Evolutionary conservation across 225 moss, liverwort and hornwort genomes (phyloP).

Genomic region (Pseudisothecium myosuroides): DNA sequence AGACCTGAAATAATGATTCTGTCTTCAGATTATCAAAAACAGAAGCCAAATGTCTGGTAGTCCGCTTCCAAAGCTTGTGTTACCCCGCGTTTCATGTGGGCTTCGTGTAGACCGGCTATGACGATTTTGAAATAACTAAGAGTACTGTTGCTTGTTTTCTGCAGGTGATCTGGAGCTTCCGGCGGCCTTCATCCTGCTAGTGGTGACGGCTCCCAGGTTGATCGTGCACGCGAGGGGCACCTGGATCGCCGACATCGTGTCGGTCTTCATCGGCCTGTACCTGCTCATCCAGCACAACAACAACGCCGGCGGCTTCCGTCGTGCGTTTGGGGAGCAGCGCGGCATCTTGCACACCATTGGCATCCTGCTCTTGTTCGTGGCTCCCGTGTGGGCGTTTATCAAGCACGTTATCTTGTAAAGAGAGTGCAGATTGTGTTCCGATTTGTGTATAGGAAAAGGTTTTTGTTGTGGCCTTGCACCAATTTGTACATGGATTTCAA

Average conservation of each 20-base stretch:
- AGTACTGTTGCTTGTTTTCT: not conserved
- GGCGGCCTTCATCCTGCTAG: slow-evolving; percentile 27
- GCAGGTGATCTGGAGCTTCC: slow-evolving; percentile 48
- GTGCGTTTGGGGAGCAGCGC: slow-evolving; percentile 26
- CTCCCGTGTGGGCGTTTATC: slow-evolving; percentile 14
- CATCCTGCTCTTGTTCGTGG: slow-evolving; percentile 33
- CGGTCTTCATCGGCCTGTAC: slow-evolving; percentile 11
- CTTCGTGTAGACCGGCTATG: not conserved
- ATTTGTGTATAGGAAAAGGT: not conserved
- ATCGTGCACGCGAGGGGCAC: not conserved
- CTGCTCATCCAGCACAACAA: slow-evolving; percentile 21
- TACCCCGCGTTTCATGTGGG: not conserved
- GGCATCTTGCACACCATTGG: slow-evolving; percentile 29
- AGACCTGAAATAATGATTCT: not conserved
- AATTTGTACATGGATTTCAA: slow-evolving; percentile 1
- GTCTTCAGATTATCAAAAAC: not conserved
- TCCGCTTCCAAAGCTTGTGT: not conserved
- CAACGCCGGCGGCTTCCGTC: slow-evolving; percentile 29
- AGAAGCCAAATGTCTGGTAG: not conserved
- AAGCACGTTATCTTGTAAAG: not conserved
- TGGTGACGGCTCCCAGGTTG: slow-evolving; percentile 14
- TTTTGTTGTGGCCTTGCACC: not conserved
- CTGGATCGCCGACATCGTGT: not conserved
- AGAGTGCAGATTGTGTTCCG: not conserved
- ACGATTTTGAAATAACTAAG: not conserved